Base-by-base conservation (phyloP, 2,329 filamentous ascomycete species). In the Chrysoporthe puriensis region DNA sequence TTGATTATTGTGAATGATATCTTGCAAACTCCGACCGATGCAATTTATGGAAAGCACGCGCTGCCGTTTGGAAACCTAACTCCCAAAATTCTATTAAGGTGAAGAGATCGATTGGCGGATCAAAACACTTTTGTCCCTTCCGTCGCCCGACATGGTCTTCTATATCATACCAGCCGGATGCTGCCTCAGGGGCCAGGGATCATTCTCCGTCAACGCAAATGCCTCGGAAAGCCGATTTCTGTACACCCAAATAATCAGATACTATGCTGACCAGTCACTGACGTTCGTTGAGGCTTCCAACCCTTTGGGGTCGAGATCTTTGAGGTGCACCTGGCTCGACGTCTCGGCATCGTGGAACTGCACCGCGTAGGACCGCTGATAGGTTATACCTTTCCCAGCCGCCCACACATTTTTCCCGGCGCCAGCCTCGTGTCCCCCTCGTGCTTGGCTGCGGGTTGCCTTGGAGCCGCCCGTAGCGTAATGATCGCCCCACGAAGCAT, bases 321-420 rank as follows among this genome's bases (percentile, higher is more conserved):
- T 66, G 54, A 73, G 43, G 40, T 69, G 68, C 60, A 73, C 70
- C 64, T 72, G 61, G 59, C 70, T 71, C 44, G 69, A 69, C 43
- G 65, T 61, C 52, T 71, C 67, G 26, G 68, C 69, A 50, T 71
- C 67, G 43, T 72, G 68, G 43, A 67, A 71, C 43, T 71, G 65
- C 62, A 72, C 71, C 6, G 69, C 63, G 46, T 68, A 72, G 8
- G 65, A 66, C 48, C 70, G 66, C 42, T 70, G 69, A 34, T 72
- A 72, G 1, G 66, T 66, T 64, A 72, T 72, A n/a, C 59, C 57
- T 21, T 42, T 7, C 42, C 66, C 4, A 34, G 21, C 54, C 18
- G 42, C 6, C 59, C 44, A 63, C 46, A 26, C 6, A 40, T 9
- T 9, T 9, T 40, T 40, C 21, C 48, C 40, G 40, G 18, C 21